Conservation (phyloP, 139 green algal species). For the Picochlorum sp. region DNA sequence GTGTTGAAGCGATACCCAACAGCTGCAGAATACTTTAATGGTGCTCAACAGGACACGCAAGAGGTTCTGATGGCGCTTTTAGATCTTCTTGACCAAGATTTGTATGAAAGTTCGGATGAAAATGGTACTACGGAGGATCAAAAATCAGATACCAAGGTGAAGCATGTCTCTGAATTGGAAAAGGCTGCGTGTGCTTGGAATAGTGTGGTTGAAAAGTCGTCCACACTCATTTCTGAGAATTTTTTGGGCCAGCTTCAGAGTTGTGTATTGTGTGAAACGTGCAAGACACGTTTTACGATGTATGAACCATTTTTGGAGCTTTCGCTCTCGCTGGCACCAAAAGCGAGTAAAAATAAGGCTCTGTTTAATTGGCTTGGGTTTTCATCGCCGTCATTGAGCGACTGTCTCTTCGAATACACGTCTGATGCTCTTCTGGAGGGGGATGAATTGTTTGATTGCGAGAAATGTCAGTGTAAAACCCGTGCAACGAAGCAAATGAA, state of each 20-base stretch:
- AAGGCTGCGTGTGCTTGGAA: conserved; percentile 43
- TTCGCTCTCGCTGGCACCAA: conserved; percentile 37
- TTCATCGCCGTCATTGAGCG: conserved; percentile 26
- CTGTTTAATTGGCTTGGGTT: conserved; percentile 17
- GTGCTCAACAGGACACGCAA: conserved; percentile 50
- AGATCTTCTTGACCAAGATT: conserved; percentile 46
- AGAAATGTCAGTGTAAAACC: conserved; percentile 34
- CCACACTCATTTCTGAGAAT: conserved; percentile 35
- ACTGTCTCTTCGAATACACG: conserved; percentile 47
- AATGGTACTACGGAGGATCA: conserved; percentile 5
- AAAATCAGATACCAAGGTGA: neutral
- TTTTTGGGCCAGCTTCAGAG: conserved; percentile 49
- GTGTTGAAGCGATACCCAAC: conserved; percentile 25
- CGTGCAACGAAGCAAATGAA: conserved; percentile 45
- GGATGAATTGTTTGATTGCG: conserved; percentile 40
- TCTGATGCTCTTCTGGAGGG: conserved; percentile 41
- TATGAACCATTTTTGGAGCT: conserved; percentile 55
- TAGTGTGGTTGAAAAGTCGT: conserved; percentile 10
- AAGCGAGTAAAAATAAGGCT: conserved; percentile 10
- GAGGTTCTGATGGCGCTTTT: conserved; percentile 44
- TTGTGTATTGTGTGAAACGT: conserved; percentile 43
- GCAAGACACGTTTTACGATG: conserved; percentile 36
- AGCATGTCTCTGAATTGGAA: conserved; percentile 18
- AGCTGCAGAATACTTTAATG: conserved; percentile 39
- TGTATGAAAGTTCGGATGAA: conserved; percentile 15